phyloP scores from a whole-genome alignment of 163 green algal genomes.

The Chlamydomonas reinhardtii region DNA sequence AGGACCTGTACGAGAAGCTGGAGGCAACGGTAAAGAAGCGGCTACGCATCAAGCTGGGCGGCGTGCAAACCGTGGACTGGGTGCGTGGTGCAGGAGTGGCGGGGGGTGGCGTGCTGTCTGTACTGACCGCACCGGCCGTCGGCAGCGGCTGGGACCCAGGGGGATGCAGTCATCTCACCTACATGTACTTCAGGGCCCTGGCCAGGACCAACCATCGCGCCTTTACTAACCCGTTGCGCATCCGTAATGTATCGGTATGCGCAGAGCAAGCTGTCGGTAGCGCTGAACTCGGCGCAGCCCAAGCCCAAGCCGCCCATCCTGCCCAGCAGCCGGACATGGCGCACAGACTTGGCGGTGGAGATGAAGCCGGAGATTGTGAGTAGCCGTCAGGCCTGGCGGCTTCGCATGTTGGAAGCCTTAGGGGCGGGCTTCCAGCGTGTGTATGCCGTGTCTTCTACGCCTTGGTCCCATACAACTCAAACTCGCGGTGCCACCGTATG shows the following conservation, averaged over 20 bases:
- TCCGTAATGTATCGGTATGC: too few species aligned
- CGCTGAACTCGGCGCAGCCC: background rate
- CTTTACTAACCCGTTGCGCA: too few species aligned
- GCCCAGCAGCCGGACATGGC: conserved; percentile 45
- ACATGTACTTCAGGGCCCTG: too few species aligned
- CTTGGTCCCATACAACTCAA: too few species aligned
- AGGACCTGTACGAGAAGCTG: conserved; percentile 23
- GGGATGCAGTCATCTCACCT: too few species aligned
- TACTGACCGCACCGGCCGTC: background rate
- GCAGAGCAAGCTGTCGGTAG: conserved; percentile 26
- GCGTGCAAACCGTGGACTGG: conserved; percentile 32
- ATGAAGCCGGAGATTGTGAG: conserved; percentile 46
- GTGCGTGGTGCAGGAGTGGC: background rate
- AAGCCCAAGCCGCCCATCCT: conserved; percentile 35
- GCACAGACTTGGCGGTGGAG: conserved; percentile 38
- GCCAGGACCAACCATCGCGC: too few species aligned
- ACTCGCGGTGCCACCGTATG: too few species aligned
- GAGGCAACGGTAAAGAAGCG: conserved; percentile 21
- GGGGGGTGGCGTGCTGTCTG: background rate
- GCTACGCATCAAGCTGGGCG: conserved; percentile 26
- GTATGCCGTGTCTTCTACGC: too few species aligned
- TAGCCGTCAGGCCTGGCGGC: background rate
- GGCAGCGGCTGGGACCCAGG: background rate
- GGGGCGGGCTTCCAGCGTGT: too few species aligned
- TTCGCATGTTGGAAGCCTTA: too few species aligned